Evolutionary conservation across 2,329 filamentous ascomycete species (phyloP).

Genomic region (Amylocarpus encephaloides): DNA sequence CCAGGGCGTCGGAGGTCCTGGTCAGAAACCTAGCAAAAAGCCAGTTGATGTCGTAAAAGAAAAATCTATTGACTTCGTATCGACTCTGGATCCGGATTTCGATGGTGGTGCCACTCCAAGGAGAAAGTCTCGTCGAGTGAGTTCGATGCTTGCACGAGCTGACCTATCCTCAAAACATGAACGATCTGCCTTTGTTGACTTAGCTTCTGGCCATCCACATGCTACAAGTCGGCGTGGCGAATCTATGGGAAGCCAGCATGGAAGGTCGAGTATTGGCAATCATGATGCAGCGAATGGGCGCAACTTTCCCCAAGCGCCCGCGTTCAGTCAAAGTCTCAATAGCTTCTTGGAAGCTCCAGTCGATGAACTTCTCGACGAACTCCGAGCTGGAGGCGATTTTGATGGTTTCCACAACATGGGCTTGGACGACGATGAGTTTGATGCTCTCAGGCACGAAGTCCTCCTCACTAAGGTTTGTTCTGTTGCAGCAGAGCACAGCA

Average conservation of each 20-base stretch:
- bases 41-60: slow-evolving; percentile 22
- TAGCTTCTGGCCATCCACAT: slow-evolving; percentile 42
- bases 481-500: slow-evolving; percentile 55
- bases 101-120: slow-evolving; percentile 46
- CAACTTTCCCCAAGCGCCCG: slow-evolving; percentile 20
- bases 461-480: slow-evolving; percentile 64
- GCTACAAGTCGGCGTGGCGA: slow-evolving; percentile 42
- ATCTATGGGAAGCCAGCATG: slow-evolving; percentile 64
- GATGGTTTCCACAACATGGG: slow-evolving; percentile 68
- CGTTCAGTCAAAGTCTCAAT: slow-evolving; percentile 42
- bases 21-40: slow-evolving; percentile 18
- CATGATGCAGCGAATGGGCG: slow-evolving; percentile 34
- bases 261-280: slow-evolving; percentile 48
- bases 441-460: slow-evolving; percentile 67
- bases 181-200: slow-evolving; percentile 70
- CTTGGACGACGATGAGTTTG: slow-evolving; percentile 64
- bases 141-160: slow-evolving; percentile 80
- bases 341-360: slow-evolving; percentile 63
- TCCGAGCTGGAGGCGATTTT: slow-evolving; percentile 54
- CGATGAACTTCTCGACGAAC: slow-evolving; percentile 62
- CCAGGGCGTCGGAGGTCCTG: slow-evolving; percentile 44
- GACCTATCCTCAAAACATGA: slow-evolving; percentile 84
- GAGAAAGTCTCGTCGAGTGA: slow-evolving; percentile 70
- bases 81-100: slow-evolving; percentile 65
- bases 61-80: slow-evolving; percentile 52